These are phyloP conservation scores for Suhomyces xylopsoci DNA, from an alignment of 805 yeast genomes.

Conservation along the genomic window DNA sequence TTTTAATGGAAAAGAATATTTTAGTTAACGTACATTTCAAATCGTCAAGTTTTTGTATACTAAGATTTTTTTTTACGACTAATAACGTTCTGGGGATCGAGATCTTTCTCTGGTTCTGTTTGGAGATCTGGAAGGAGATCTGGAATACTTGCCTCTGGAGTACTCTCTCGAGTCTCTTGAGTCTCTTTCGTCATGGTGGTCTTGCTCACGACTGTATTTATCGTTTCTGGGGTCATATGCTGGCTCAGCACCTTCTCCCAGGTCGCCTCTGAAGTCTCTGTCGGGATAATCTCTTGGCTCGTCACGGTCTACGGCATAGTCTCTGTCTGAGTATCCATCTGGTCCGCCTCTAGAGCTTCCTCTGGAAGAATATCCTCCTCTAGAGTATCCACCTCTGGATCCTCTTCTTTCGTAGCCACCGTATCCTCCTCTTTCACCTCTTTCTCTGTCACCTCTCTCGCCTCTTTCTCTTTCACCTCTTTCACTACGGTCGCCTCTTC, in stretches of 20 bases:
- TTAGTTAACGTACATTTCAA: too few relatives aligned
- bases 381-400: constrained; percentile 4
- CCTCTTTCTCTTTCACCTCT: constrained; percentile 3
- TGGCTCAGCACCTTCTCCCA: constrained; percentile 15
- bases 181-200: constrained; percentile 8
- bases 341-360: background rate
- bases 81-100: constrained; percentile 21
- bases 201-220: constrained; percentile 13
- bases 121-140: constrained; percentile 33
- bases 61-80: background rate
- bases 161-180: constrained; percentile 12
- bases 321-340: constrained; percentile 3
- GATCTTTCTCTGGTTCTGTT: constrained; percentile 16
- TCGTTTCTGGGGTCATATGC: constrained; percentile 17
- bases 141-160: constrained; percentile 32
- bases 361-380: background rate
- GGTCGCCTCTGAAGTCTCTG: constrained; percentile 16
- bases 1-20: too few relatives aligned
- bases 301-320: constrained; percentile 2
- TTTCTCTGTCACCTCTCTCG: constrained; percentile 4
- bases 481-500: constrained; percentile 13
- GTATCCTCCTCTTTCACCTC: constrained; percentile 16
- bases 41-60: too few relatives aligned
- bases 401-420: constrained; percentile 13
- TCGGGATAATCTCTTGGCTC: constrained; percentile 9